Evolutionary conservation across 768 basidiomycete genomes (phyloP), one percentile per base, ranked within the genome.

Genomic region (Psilocybe cubensis): DNA sequence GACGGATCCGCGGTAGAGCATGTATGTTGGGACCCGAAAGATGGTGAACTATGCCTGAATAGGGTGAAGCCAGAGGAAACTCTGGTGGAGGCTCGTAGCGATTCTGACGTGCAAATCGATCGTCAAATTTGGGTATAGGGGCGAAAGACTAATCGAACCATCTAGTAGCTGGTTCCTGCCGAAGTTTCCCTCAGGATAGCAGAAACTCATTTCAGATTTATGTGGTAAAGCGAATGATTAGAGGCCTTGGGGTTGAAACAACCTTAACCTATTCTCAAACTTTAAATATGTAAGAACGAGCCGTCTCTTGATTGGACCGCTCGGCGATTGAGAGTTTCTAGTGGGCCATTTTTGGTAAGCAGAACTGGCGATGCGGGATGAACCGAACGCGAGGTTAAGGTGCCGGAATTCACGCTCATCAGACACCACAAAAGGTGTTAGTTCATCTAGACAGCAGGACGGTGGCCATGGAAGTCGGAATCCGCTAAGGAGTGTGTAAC

Each of bases 81-180:
- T 89, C 89, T 91, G 89, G 88, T 91, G 89, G 89, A 91, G 87
- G 89, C 87, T 89, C 85, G 86, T 88, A 91, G 90, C 88, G 85
- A 87, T 92, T 91, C 90, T 92, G 90, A 91, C 87, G 87, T 91
- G 90, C 90, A 92, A 91, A 91, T 91, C 88, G 86, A 90, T 91
- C 86, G 89, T 91, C 86, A 79, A 89, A 91, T 87, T 89, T 90
- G 89, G 88, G 89, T 90, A 91, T 91, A 91, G 89, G 89, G 90
- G 89, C 86, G 87, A 91, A 91, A 91, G 90, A 91, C 89, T 88
- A 90, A 91, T 92, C 87, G 87, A 91, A 89, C 88, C 88, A 88
- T 90, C 78, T 89, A 89, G 87, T 90, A 88, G 88, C 88, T 91
- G 87, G 87, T 90, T 91, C 87, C 88, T 86, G 84, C 86, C 86